Percentiles rank a stretch among this genome's conserved stretches.
Evolutionary conservation across 1,139 yeast species (phyloP).

Genomic region (Yamadazyma trypodendri): DNA sequence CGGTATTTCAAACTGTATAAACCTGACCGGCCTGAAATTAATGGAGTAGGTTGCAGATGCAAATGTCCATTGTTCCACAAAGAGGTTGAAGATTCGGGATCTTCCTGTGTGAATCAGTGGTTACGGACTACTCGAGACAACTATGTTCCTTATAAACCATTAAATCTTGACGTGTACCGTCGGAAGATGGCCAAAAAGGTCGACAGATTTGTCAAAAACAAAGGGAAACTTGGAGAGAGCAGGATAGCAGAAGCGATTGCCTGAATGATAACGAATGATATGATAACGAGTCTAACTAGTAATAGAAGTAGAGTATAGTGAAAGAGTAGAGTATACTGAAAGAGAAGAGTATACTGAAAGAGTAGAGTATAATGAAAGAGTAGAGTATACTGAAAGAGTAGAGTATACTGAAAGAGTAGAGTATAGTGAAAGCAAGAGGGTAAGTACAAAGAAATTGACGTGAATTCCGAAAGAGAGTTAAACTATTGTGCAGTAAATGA

Average conservation of each 20-base stretch:
- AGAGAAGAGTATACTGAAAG: too few relatives aligned
- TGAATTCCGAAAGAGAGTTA: too few relatives aligned
- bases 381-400: too few relatives aligned
- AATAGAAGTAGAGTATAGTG: too few relatives aligned
- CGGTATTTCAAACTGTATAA: constrained; percentile 29
- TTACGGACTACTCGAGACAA: constrained; percentile 39
- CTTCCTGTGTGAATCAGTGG: constrained; percentile 60
- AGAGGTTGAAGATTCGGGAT: constrained; percentile 56
- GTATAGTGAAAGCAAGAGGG: too few relatives aligned
- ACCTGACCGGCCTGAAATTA: constrained; percentile 42
- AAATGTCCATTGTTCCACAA: constrained; percentile 58
- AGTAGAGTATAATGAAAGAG: too few relatives aligned
- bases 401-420: too few relatives aligned
- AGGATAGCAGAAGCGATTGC: constrained; percentile 5
- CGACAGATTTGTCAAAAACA: constrained; percentile 21
- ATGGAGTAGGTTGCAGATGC: constrained; percentile 86
- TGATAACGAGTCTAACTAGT: too few relatives aligned
- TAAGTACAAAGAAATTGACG: too few relatives aligned
- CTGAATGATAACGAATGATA: background rate
- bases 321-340: too few relatives aligned
- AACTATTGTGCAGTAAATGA: too few relatives aligned
- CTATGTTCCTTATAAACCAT: constrained; percentile 21
- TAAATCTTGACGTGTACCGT: constrained; percentile 37
- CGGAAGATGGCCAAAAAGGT: constrained; percentile 28
- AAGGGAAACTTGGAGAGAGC: constrained; percentile 29